Conservation (phyloP, 139 green algal genomes). For the Bryopsis sp. region DNA sequence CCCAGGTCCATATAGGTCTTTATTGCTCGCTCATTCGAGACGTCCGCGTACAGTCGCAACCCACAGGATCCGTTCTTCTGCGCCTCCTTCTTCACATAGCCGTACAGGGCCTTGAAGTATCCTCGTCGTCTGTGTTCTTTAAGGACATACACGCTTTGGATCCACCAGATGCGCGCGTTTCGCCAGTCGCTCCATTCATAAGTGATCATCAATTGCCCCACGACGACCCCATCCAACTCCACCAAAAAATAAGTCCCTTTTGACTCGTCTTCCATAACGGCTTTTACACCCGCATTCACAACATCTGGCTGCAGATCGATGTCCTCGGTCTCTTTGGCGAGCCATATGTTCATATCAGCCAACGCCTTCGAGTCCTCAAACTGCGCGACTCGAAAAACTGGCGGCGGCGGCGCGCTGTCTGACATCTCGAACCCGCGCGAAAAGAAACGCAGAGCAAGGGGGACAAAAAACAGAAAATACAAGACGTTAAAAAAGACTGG, state of each 20-base stretch:
- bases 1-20: neutral
- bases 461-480: too few species aligned
- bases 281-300: neutral
- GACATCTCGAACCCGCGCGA: too few species aligned
- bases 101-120: neutral
- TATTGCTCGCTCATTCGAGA: neutral
- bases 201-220: neutral
- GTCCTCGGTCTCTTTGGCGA: neutral
- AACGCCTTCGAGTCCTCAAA: neutral
- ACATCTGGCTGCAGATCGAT: neutral
- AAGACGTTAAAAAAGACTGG: too few species aligned
- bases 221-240: neutral
- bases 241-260: neutral
- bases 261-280: neutral
- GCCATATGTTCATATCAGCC: neutral
- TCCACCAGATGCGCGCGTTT: neutral
- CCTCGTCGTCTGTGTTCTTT: neutral
- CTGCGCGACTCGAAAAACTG: too few species aligned
- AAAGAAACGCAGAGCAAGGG: too few species aligned
- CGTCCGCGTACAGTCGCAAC: neutral
- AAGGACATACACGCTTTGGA: conserved; percentile 8
- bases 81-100: neutral
- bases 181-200: neutral
- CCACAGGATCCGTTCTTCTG: neutral
- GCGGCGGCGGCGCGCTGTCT: too few species aligned